phyloP scores from a whole-genome alignment of 768 basidiomycete genomes.

The Boletellus ananas region DNA sequence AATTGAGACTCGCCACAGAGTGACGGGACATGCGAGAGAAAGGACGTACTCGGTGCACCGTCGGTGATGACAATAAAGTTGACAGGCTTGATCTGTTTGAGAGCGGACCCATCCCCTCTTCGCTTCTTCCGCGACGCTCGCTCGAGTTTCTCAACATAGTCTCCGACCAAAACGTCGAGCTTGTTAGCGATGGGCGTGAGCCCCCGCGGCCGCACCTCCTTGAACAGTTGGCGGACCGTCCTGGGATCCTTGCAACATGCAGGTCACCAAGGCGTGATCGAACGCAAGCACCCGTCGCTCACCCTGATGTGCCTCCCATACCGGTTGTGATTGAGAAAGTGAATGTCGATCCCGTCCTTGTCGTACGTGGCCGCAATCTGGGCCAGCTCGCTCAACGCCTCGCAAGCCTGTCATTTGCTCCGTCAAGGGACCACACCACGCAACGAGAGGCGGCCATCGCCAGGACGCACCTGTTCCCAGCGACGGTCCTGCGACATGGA shows the following conservation, averaged over 20 bases:
- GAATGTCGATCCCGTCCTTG: conserved; percentile 55
- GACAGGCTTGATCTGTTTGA: conserved; percentile 46
- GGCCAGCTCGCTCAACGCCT: conserved; percentile 42
- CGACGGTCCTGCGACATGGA: conserved; percentile 45
- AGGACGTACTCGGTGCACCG: conserved; percentile 51
- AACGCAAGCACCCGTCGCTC: not conserved
- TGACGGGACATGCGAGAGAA: not conserved
- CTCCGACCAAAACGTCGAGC: conserved; percentile 37
- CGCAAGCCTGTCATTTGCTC: conserved; percentile 3
- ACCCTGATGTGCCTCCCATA: conserved; percentile 39
- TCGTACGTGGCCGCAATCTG: conserved; percentile 48
- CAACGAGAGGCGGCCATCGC: not conserved
- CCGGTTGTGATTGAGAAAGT: conserved; percentile 49
- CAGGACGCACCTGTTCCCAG: conserved; percentile 48
- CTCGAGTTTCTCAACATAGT: conserved; percentile 36
- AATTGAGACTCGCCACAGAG: not conserved
- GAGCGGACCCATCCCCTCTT: conserved; percentile 18
- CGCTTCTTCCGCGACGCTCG: conserved; percentile 24
- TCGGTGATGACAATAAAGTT: conserved; percentile 64
- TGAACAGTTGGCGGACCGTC: conserved; percentile 42
- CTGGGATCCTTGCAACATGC: conserved; percentile 31
- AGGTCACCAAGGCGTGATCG: not conserved
- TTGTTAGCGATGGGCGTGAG: conserved; percentile 43
- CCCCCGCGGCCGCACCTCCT: conserved; percentile 40
- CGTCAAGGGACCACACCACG: no score